These are phyloP conservation scores for Pythium rishiriense DNA, from an alignment of 352 stramenopile species.

Conservation along the genomic window DNA sequence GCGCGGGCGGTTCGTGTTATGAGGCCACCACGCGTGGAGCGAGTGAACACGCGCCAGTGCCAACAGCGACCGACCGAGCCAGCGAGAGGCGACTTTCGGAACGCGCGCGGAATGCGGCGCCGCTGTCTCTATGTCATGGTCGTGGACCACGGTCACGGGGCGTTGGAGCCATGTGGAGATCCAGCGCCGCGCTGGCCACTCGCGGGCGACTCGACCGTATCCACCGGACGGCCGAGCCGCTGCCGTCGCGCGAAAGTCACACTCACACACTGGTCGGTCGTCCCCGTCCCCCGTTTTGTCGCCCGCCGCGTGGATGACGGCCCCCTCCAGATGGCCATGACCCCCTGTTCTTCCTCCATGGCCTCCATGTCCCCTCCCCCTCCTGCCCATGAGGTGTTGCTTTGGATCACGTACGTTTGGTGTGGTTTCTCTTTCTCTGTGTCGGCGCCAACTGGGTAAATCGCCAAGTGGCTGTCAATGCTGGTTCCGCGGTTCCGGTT, in stretches of 20 bases:
- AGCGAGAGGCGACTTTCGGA: background rate
- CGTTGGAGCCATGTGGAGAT: slow-evolving; percentile 20
- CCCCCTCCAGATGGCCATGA: slow-evolving; percentile 7
- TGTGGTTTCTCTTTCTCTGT: background rate
- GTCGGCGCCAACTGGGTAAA: background rate
- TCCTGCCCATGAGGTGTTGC: background rate
- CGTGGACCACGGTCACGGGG: background rate
- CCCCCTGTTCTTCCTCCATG: background rate
- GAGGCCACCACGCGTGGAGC: background rate
- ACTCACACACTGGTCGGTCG: too few species aligned
- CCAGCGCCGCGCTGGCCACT: slow-evolving; percentile 21
- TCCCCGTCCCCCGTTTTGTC: background rate
- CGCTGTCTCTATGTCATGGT: background rate
- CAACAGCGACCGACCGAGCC: background rate
- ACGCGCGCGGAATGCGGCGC: slow-evolving; percentile 9
- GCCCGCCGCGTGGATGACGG: background rate
- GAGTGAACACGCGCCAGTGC: background rate
- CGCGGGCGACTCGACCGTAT: background rate
- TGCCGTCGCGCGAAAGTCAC: background rate
- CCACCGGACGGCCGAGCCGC: slow-evolving; percentile 2
- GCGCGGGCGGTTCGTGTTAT: background rate
- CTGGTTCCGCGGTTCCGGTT: background rate
- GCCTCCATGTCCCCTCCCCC: background rate
- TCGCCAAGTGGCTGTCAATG: background rate
- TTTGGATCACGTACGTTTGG: background rate